Evolutionary conservation across 177 flowering plant genomes (phyloP).

Genomic region (Vitis hybrid): DNA sequence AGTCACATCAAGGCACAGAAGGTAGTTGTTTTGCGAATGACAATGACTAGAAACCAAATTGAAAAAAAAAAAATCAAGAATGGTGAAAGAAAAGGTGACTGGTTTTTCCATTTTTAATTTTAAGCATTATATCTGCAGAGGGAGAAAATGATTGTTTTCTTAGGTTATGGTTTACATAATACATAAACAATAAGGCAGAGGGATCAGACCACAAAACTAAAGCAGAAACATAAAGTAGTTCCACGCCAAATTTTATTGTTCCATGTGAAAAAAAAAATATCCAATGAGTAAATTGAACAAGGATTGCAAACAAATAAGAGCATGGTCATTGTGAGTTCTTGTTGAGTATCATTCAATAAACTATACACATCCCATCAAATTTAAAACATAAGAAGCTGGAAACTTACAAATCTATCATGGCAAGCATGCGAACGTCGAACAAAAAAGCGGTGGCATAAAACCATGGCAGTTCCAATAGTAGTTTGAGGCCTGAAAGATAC

Average conservation of each 20-base stretch:
- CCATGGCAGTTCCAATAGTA: constrained; percentile 96
- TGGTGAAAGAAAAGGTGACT: no score
- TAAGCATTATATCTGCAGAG: no score
- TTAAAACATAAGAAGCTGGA: not conserved
- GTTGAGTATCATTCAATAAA: not conserved
- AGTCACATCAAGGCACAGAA: not conserved
- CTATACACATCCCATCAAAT: not conserved
- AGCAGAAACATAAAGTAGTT: no score
- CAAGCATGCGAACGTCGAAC: constrained; percentile 90
- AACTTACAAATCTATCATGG: constrained; percentile 96
- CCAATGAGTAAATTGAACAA: no score
- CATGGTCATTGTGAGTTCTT: not conserved
- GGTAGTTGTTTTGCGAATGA: no score
- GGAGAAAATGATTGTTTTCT: not conserved
- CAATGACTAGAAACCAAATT: no score
- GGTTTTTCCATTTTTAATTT: no score
- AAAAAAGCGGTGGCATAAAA: constrained; percentile 96
- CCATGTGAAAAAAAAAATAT: not conserved
- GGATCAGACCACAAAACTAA: no score
- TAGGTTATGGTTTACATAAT: no score
- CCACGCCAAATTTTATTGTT: not conserved
- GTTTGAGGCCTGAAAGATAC: constrained; percentile 83
- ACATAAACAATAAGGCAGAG: no score
- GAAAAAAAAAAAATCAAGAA: no score
- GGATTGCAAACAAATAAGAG: not conserved